These are phyloP conservation scores for Boletus sp. DNA, from an alignment of 768 basidiomycete species.

Conservation along the genomic window DNA sequence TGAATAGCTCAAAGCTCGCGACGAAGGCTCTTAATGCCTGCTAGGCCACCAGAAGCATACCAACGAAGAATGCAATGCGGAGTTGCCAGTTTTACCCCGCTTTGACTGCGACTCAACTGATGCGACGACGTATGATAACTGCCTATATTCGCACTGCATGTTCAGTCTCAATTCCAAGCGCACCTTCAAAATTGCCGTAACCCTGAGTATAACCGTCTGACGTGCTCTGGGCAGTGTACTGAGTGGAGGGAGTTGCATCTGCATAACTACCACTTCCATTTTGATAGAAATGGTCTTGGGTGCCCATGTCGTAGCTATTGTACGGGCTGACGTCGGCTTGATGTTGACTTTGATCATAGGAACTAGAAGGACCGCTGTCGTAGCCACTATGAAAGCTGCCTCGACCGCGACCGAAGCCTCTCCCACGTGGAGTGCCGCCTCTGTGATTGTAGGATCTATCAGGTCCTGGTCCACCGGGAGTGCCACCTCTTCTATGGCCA, in stretches of 20 bases:
- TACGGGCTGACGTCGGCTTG: slow-evolving; percentile 63
- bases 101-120: slow-evolving; percentile 43
- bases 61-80: slow-evolving; percentile 22
- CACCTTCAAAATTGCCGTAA: slow-evolving; percentile 77
- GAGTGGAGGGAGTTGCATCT: slow-evolving; percentile 46
- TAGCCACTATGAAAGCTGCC: slow-evolving; percentile 52
- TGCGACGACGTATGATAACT: slow-evolving; percentile 32
- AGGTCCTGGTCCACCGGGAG: slow-evolving; percentile 63
- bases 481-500: slow-evolving; percentile 59
- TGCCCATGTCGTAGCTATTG: slow-evolving; percentile 61
- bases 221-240: slow-evolving; percentile 46
- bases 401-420: slow-evolving; percentile 52
- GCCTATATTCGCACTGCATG: slow-evolving; percentile 41
- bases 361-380: slow-evolving; percentile 49
- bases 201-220: slow-evolving; percentile 54
- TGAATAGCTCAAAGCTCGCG: slow-evolving; percentile 47
- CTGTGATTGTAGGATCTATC: slow-evolving; percentile 68
- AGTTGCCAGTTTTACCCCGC: slow-evolving; percentile 47
- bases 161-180: slow-evolving; percentile 72
- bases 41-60: slow-evolving; percentile 21
- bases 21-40: slow-evolving; percentile 35
- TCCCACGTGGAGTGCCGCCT: slow-evolving; percentile 50
- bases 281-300: slow-evolving; percentile 66
- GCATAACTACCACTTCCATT: slow-evolving; percentile 60
- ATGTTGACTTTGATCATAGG: slow-evolving; percentile 66